A percentile compares a stretch with the other conserved stretches of the same genome.
These are phyloP conservation scores for Populus trichocarpa DNA, from an alignment of 441 rosid genomes.

Conservation along the genomic window DNA sequence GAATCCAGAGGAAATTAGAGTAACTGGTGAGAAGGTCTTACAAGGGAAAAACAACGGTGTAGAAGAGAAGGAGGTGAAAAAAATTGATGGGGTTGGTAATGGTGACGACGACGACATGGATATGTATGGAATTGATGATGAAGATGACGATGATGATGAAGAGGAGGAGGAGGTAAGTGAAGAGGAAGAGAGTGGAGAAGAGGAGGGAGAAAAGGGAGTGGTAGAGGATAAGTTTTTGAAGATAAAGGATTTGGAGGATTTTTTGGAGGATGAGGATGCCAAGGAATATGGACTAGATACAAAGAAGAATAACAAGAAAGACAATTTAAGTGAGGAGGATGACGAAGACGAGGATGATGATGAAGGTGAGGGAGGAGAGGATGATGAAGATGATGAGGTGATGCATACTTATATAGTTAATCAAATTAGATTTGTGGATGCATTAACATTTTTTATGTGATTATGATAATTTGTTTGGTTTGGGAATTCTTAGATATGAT, in stretches of 20 bases:
- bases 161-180: slow-evolving; percentile 20
- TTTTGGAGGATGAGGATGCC: slow-evolving; percentile 71
- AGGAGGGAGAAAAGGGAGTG: slow-evolving; percentile 33
- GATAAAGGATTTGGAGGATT: slow-evolving; percentile 68
- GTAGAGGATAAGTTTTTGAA: slow-evolving; percentile 83
- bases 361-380: slow-evolving; percentile 24
- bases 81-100: neutral
- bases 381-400: slow-evolving; percentile 26
- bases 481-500: neutral
- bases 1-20: slow-evolving; percentile 45
- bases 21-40: neutral
- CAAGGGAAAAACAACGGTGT: neutral
- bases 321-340: slow-evolving; percentile 13
- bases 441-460: neutral
- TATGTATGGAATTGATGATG: neutral
- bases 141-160: neutral
- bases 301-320: slow-evolving; percentile 27
- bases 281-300: slow-evolving; percentile 57
- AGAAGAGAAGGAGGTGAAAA: slow-evolving; percentile 22
- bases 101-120: slow-evolving; percentile 10
- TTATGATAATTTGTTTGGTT: neutral
- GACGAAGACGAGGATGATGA: slow-evolving; percentile 33
- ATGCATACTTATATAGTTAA: neutral
- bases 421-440: neutral
- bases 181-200: slow-evolving; percentile 34